Evolutionary conservation across 768 basidiomycete species (phyloP), one percentile per base, ranked within the genome.

Genomic region (Tricholoma sp.): DNA sequence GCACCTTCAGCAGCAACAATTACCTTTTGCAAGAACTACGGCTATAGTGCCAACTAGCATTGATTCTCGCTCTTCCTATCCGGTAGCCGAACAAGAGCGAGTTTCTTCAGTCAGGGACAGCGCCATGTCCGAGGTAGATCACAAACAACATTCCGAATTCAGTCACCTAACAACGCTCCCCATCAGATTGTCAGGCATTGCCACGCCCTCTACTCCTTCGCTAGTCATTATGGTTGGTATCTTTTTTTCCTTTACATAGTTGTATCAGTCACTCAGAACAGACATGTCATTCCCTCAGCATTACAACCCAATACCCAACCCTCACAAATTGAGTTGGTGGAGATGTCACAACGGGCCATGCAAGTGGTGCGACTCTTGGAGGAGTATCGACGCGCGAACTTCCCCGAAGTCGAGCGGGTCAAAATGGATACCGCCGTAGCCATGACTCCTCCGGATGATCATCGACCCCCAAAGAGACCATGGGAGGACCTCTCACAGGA

Each of bases 401-500:
- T 68, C 19, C 70, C 74, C 14, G 76, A 77, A 46, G 63, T 61
- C 5, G 75, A 76, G 32, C 67, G 69, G 35, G 62, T 61, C 56
- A 74, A 75, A 59, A 58, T 69, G 21, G 70, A 67, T 21, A 64
- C 29, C 60, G 50, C 68, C 9, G 54, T 69, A 21, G 68, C 67
- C 59, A 72, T 69, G 50, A 67, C 63, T 41, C 66, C 74, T 49
- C 70, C 73, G 10, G 78, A 83, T 37, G 82, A 83, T 60, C 72
- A 77, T 62, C 80, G 89, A 22, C 79, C 84, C 3, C 88, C 86
- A 16, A 91, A 90, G 65, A 70, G 89, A 54, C 88, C 89, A 52
- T 91, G 89, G 89, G 89, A 90, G 69, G 89, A 89, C 59, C 73
- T 83, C 69, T 76, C 79, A 22, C 74, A 79, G 57, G 82, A 82